Evolutionary conservation across 768 basidiomycete species (phyloP).

Genomic region (Pleurotus tuber-regium): DNA sequence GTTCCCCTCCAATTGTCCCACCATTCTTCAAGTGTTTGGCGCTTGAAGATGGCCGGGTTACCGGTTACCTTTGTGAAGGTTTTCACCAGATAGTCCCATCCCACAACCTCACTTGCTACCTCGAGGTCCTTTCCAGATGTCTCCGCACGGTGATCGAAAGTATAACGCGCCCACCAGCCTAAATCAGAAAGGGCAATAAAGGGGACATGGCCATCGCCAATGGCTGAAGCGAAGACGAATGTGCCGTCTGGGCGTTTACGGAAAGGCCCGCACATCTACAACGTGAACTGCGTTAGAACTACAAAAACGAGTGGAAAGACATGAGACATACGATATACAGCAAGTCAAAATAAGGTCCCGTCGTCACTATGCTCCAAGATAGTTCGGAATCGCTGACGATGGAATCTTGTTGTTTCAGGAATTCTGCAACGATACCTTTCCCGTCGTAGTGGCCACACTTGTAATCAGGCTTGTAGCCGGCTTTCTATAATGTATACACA

Average conservation of each 20-base stretch:
- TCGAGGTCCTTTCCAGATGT: conserved; percentile 35
- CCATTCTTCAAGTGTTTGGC: conserved; percentile 32
- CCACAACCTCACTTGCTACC: conserved; percentile 34
- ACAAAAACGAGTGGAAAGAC: neutral
- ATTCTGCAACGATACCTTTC: conserved; percentile 40
- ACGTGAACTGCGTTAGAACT: conserved; percentile 7
- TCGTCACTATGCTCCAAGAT: conserved; percentile 36
- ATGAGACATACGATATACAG: conserved; percentile 31
- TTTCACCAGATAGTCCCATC: conserved; percentile 33
- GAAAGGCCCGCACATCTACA: conserved; percentile 34
- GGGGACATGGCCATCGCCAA: conserved; percentile 32
- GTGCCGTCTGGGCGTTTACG: conserved; percentile 36
- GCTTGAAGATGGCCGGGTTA: conserved; percentile 28
- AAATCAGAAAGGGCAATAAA: conserved; percentile 38
- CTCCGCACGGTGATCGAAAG: conserved; percentile 31
- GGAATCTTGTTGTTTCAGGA: conserved; percentile 32
- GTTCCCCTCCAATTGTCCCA: conserved; percentile 25
- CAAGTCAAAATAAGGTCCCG: conserved; percentile 42
- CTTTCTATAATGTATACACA: conserved; percentile 14
- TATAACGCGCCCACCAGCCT: conserved; percentile 39
- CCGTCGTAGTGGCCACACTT: conserved; percentile 38
- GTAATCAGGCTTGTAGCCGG: conserved; percentile 28
- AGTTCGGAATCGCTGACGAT: conserved; percentile 26
- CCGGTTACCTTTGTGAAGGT: conserved; percentile 38
- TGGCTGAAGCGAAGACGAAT: conserved; percentile 35